Evolutionary conservation across 2,329 filamentous ascomycete genomes (phyloP).

Genomic region (Lachnellula suecica): DNA sequence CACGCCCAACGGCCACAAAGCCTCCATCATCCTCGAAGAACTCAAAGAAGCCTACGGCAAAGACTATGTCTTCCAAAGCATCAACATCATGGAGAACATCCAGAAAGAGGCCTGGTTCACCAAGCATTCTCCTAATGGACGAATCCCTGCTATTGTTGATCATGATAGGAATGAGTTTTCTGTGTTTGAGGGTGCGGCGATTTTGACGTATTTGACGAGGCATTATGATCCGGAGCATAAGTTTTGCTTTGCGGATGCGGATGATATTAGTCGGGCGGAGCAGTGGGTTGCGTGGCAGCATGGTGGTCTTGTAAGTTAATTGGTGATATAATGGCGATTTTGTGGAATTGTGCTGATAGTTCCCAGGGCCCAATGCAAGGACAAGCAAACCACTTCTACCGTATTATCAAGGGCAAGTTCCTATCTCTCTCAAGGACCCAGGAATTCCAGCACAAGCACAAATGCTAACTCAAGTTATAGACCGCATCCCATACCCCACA

Average conservation of each 20-base stretch:
- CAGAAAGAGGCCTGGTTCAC: constrained; percentile 70
- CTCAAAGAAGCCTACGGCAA: constrained; percentile 63
- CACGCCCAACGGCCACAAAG: constrained; percentile 57
- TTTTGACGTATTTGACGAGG: constrained; percentile 72
- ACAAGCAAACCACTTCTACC: constrained; percentile 72
- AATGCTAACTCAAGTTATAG: too few species aligned
- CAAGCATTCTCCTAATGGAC: constrained; percentile 61
- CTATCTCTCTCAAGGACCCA: too few species aligned
- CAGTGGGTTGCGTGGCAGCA: constrained; percentile 66
- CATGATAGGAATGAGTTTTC: constrained; percentile 60
- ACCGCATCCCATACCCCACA: constrained; percentile 68
- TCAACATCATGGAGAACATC: constrained; percentile 61
- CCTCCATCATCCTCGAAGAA: constrained; percentile 63
- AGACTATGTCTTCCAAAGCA: constrained; percentile 56
- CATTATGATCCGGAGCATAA: constrained; percentile 69
- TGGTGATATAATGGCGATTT: constrained; percentile 51
- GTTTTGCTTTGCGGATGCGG: constrained; percentile 58
- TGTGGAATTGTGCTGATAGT: constrained; percentile 6
- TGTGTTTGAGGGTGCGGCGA: constrained; percentile 75
- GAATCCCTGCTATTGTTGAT: constrained; percentile 65
- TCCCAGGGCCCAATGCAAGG: constrained; percentile 72
- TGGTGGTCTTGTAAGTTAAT: constrained; percentile 23
- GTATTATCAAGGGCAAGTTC: constrained; percentile 66
- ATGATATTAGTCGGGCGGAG: constrained; percentile 46
- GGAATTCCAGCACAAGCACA: too few species aligned